Percentiles rank a stretch among this genome's conserved stretches.
phyloP scores from a whole-genome alignment of 148 eudicot genomes.

The Spergularia bocconei region DNA sequence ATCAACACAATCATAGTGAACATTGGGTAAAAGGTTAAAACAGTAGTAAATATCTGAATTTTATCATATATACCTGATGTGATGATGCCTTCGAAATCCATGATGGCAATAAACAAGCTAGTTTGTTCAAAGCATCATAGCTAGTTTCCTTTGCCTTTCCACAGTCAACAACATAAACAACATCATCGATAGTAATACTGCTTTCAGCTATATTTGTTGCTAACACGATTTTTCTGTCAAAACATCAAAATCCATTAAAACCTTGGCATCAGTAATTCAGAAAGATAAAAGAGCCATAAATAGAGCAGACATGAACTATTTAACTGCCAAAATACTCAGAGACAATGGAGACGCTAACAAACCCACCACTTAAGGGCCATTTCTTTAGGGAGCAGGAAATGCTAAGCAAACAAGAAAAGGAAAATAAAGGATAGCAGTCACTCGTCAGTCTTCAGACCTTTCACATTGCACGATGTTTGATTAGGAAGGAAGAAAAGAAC shows the following conservation, averaged over 20 bases:
- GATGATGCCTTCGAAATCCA: conserved; percentile 99
- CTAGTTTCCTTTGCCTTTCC: conserved; percentile 99
- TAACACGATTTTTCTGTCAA: conserved; percentile 82
- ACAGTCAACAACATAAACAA: conserved; percentile 89
- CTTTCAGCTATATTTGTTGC: conserved; percentile 99
- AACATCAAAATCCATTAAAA: neutral
- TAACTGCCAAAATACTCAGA: neutral
- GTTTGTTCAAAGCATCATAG: conserved; percentile 96
- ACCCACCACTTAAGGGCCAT: neutral
- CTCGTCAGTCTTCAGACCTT: too few species aligned
- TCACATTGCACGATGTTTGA: neutral
- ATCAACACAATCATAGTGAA: conserved; percentile 15
- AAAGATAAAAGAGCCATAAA: neutral
- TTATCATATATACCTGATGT: conserved; percentile 66
- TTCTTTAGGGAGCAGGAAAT: neutral
- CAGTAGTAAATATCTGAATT: neutral
- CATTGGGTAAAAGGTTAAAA: neutral
- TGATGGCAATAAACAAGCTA: conserved; percentile 92
- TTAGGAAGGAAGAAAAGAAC: neutral
- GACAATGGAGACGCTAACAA: neutral
- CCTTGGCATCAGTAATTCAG: neutral
- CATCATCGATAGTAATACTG: conserved; percentile 96
- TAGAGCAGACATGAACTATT: neutral
- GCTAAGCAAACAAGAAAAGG: neutral
- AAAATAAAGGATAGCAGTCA: neutral